Conservation (phyloP, 768 basidiomycete species). For the Naganishia vishniacii region DNA sequence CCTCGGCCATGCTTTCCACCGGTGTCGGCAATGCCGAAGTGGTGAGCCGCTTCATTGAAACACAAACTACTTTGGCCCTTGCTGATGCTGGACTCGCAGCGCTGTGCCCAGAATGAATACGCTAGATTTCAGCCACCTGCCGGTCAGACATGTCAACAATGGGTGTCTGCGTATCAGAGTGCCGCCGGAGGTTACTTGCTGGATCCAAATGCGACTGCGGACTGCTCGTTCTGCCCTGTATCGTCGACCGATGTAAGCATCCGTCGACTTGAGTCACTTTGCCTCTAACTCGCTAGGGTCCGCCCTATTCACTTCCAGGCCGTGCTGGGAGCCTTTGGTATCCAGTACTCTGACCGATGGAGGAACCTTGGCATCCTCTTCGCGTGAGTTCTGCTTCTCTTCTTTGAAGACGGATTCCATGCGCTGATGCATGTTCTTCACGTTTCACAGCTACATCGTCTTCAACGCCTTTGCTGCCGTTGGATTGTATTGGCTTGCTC, state of each 20-base stretch:
- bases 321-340: background rate
- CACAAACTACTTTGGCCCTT: too few species aligned
- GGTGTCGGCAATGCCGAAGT: constrained; percentile 48
- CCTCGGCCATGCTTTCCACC: constrained; percentile 21
- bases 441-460: constrained; percentile 46
- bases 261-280: background rate
- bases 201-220: background rate
- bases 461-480: constrained; percentile 35
- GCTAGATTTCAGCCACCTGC: constrained; percentile 64
- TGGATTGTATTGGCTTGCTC: constrained; percentile 26
- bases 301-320: background rate
- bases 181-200: constrained; percentile 18
- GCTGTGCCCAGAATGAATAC: constrained; percentile 67
- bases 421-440: too few species aligned
- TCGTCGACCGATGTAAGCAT: background rate
- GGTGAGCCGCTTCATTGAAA: too few species aligned
- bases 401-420: too few species aligned
- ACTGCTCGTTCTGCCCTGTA: constrained; percentile 10
- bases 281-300: too few species aligned
- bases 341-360: background rate
- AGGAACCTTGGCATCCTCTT: background rate
- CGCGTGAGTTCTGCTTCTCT: background rate
- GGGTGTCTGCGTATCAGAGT: background rate
- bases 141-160: constrained; percentile 8
- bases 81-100: too few species aligned